Evolutionary conservation across 495 filamentous ascomycete genomes (phyloP).

Genomic region (Aspergillus sclerotiicarbonarius): DNA sequence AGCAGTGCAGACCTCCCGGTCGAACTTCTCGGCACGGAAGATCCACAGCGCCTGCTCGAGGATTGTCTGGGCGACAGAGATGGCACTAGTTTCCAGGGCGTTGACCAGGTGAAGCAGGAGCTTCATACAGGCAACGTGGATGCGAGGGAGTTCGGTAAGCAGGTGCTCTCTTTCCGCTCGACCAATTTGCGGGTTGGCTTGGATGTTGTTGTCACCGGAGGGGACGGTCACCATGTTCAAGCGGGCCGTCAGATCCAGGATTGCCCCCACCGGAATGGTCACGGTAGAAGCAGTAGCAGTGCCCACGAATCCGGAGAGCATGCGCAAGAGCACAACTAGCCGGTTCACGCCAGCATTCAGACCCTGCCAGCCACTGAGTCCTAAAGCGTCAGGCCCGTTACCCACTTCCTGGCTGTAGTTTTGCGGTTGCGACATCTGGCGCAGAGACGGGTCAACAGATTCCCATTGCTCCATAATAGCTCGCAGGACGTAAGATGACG

Average conservation of each 20-base stretch:
- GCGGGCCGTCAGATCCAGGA: slow-evolving; percentile 65
- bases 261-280: slow-evolving; percentile 58
- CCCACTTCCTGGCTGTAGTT: slow-evolving; percentile 39
- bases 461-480: slow-evolving; percentile 77
- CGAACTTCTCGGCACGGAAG: slow-evolving; percentile 59
- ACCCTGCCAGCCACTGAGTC: slow-evolving; percentile 67
- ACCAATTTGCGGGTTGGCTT: slow-evolving; percentile 64
- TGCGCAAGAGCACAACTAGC: slow-evolving; percentile 56
- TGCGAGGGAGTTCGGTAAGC: slow-evolving; percentile 65
- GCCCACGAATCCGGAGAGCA: slow-evolving; percentile 55
- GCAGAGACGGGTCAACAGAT: slow-evolving; percentile 43
- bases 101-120: slow-evolving; percentile 53
- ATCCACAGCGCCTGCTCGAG: slow-evolving; percentile 69
- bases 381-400: slow-evolving; percentile 40
- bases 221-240: slow-evolving; percentile 66
- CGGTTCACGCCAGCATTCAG: slow-evolving; percentile 68
- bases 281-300: slow-evolving; percentile 59
- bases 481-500: slow-evolving; percentile 71
- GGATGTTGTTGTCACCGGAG: slow-evolving; percentile 36
- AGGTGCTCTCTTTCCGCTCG: slow-evolving; percentile 76
- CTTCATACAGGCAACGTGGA: slow-evolving; percentile 66
- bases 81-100: slow-evolving; percentile 51
- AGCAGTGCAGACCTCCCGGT: slow-evolving; percentile 55
- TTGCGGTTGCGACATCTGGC: slow-evolving; percentile 23
- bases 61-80: slow-evolving; percentile 55